A percentile compares a stretch with the other conserved stretches of the same genome.
These are phyloP conservation scores for Blastobotrys illinoisensis DNA, from an alignment of 1,139 yeast genomes.

Conservation along the genomic window DNA sequence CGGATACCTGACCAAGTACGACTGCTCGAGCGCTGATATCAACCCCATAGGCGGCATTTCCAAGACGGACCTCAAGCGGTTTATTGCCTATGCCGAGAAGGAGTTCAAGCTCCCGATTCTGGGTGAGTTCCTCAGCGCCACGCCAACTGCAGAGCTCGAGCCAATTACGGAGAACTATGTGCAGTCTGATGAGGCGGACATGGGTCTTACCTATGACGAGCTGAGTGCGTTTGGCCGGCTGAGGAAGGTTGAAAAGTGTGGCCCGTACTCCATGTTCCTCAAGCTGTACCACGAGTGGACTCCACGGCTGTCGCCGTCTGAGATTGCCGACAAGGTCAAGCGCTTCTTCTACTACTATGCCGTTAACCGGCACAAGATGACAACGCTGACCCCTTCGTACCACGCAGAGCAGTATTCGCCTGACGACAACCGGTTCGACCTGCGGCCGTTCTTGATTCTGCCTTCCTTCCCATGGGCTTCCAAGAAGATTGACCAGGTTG, in stretches of 20 bases:
- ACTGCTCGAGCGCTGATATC: conserved; percentile 93
- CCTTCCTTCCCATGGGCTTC: conserved; percentile 92
- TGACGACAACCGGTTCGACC: conserved; percentile 92
- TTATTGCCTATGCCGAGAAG: conserved; percentile 71
- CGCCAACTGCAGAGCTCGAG: conserved; percentile 96
- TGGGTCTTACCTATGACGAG: conserved; percentile 98
- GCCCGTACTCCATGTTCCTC: conserved; percentile 91
- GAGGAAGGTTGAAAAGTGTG: conserved; percentile 89
- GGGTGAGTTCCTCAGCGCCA: conserved; percentile 72
- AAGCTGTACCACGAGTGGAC: conserved; percentile 91
- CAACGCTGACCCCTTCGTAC: conserved; percentile 91
- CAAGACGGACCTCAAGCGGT: conserved; percentile 80
- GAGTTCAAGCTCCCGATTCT: conserved; percentile 73
- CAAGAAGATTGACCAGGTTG: conserved; percentile 76
- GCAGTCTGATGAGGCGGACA: conserved; percentile 93
- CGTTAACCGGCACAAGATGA: conserved; percentile 92
- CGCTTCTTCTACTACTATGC: conserved; percentile 90
- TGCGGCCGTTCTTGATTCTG: conserved; percentile 86
- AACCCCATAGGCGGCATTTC: conserved; percentile 98
- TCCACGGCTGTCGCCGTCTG: conserved; percentile 70
- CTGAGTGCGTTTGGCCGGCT: conserved; percentile 85
- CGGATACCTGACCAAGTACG: conserved; percentile 94
- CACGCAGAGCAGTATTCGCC: conserved; percentile 98
- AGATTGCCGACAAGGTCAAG: conserved; percentile 89
- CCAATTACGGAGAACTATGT: conserved; percentile 89